Evolutionary conservation across 306 rosid species (phyloP), one percentile per base, ranked within the genome.

Genomic region (Medicago ruthenica): DNA sequence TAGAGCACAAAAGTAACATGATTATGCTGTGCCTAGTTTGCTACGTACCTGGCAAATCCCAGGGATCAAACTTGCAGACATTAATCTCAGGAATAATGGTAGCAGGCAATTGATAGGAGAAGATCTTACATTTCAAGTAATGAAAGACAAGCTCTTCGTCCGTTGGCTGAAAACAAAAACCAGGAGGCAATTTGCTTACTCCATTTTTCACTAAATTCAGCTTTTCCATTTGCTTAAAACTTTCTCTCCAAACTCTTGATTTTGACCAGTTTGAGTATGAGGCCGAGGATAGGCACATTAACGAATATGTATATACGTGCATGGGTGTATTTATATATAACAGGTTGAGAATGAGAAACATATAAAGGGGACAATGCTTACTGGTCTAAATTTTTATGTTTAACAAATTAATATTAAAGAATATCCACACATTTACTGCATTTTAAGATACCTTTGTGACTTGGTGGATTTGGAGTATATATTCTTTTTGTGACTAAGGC

Each of bases 121-220:
- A 86, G 40, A 89, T 83, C 75, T 93, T 91, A 79, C 91, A 83
- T 71, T 89, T 86, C 24, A 91, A 81, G 75, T 91, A 93, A 58
- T 88, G 91, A 83, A 93, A 93, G 11, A 93, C 88, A 13, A 91
- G 85, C 59, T 93, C 98, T 79, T 93, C 96, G 8, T 93, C 98
- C 1, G 98, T 93, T 37, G 98, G 98, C 81, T 91, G 88, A 73
- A 93, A 93, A 1, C 98, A 88, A 75, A 93, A 93, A 9, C 98
- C 98, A 4, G 98, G 98, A n/a, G 98, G 98, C 83, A 91, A 83
- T 83, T 82, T 84, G 50, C 83, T 81, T 45, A 80, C 54, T 79
- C 95, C 92, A 75, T 83, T 79, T 79, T 81, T 83, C 45, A 84
- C 74, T 70, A 78, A 72, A 31, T 84, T 82, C 40, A 76, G 22